phyloP scores from a whole-genome alignment of 495 filamentous ascomycete species.

The Immersiella caudata region DNA sequence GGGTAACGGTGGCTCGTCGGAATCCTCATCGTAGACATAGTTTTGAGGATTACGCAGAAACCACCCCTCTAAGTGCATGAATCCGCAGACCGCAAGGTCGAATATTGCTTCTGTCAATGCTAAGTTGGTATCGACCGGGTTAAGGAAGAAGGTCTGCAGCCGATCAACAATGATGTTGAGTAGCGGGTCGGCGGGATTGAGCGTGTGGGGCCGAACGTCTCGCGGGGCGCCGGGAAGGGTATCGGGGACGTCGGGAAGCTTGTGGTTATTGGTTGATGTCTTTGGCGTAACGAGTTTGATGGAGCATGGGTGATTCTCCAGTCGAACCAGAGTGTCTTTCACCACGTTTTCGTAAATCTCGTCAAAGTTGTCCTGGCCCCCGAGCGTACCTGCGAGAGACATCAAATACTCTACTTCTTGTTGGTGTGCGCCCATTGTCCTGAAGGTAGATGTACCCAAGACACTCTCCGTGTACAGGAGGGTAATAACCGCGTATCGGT shows the following conservation, averaged over 20 bases:
- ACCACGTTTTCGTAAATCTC: conserved; percentile 81
- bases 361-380: conserved; percentile 70
- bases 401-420: conserved; percentile 76
- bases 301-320: conserved; percentile 84
- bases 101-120: conserved; percentile 80
- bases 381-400: conserved; percentile 69
- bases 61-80: conserved; percentile 85
- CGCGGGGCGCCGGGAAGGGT: conserved; percentile 56
- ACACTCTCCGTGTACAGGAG: conserved; percentile 66
- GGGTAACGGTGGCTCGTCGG: conserved; percentile 33
- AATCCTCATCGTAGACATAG: conserved; percentile 56
- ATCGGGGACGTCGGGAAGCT: conserved; percentile 52
- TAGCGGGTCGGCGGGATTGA: conserved; percentile 75
- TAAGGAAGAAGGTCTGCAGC: conserved; percentile 79
- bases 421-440: conserved; percentile 78
- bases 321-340: conserved; percentile 71
- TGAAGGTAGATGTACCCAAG: conserved; percentile 53
- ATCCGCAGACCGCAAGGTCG: conserved; percentile 79
- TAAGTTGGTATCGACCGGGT: conserved; percentile 87
- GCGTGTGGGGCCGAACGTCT: conserved; percentile 59
- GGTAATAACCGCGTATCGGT: conserved; percentile 78
- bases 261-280: conserved; percentile 53
- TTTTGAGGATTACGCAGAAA: conserved; percentile 72
- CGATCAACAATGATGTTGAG: conserved; percentile 69
- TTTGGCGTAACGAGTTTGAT: conserved; percentile 59